Evolutionary conservation across 2,329 filamentous ascomycete species (phyloP), one percentile per base, ranked within the genome.

Genomic region (Dactylellina drechsleri): DNA sequence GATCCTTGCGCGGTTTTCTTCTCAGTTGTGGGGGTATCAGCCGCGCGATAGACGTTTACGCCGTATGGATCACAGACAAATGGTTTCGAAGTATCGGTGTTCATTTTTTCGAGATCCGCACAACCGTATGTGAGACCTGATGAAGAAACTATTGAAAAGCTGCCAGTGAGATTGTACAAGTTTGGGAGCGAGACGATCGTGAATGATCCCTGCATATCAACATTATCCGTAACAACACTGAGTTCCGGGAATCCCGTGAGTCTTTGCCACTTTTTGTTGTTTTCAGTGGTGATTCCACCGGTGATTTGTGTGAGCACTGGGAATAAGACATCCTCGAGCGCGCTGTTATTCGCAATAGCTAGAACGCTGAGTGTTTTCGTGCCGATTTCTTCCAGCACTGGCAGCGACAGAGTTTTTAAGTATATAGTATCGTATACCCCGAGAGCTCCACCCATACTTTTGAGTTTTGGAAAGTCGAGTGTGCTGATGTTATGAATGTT

Each of bases 101-200:
- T 75, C 52, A 64, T 54, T 23, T 58, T 75, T 40, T 50, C 53
- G 4, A 75, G 71, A 50, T 68, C 64, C 23, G 40, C 60, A 58
- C 71, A 75, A 18, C 36, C 18, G 13, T 64, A 75, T 1, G 31
- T 49, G 18, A 75, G 50, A 15, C 71, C 71, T 16, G 58, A 15
- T 6, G 64, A 54, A 10, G 71, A 75, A 5, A 47, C 16, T 8
- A 75, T 36, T 2, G 64, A 36, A 43, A 75, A 75, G 16, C 68
- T 68, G n/a, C 71, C 71, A 4, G 71, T 75, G 18, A 75, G 64
- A 16, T 75, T 75, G 58, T 75, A 75, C 1, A 75, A 47, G 40
- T 52, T 47, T n/a, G 71, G 71, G 28, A 75, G 68, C 45, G 67
- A 57, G 12, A 75, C 52, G 28, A 75, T 26, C 8, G 64, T 75